phyloP scores from a whole-genome alignment of 148 eudicot genomes.

The Camellia lanceoleosa region DNA sequence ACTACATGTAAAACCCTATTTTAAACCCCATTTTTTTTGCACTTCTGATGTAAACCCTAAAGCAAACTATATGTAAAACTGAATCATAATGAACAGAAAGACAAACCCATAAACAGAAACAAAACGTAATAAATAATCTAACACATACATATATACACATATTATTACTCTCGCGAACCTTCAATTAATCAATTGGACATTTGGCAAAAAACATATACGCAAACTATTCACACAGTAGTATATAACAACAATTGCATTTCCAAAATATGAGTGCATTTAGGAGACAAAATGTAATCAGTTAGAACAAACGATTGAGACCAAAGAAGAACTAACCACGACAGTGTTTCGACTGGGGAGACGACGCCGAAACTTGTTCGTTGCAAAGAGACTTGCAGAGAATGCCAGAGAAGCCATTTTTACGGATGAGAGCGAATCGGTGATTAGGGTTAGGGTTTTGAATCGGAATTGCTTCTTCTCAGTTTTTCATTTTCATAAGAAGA shows the following conservation, averaged over 20 bases:
- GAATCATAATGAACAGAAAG: neutral
- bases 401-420: slow-evolving; percentile 27
- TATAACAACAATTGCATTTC: neutral
- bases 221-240: neutral
- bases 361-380: slow-evolving; percentile 12
- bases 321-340: slow-evolving; percentile 21
- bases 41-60: neutral
- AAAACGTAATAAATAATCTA: neutral
- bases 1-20: neutral
- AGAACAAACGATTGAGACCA: neutral
- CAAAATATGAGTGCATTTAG: neutral
- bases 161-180: neutral
- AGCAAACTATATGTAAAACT: neutral
- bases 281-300: neutral
- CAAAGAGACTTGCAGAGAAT: slow-evolving; percentile 18
- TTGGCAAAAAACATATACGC: neutral
- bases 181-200: neutral
- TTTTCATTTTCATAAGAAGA: too few relatives aligned
- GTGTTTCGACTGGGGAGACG: slow-evolving; percentile 2
- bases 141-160: neutral
- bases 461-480: neutral
- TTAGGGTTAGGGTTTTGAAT: slow-evolving; percentile 6
- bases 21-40: too few relatives aligned
- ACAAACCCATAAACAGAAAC: neutral
- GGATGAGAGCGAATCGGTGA: neutral